phyloP scores from a whole-genome alignment of 495 filamentous ascomycete genomes.

The Penicillium lividum region DNA sequence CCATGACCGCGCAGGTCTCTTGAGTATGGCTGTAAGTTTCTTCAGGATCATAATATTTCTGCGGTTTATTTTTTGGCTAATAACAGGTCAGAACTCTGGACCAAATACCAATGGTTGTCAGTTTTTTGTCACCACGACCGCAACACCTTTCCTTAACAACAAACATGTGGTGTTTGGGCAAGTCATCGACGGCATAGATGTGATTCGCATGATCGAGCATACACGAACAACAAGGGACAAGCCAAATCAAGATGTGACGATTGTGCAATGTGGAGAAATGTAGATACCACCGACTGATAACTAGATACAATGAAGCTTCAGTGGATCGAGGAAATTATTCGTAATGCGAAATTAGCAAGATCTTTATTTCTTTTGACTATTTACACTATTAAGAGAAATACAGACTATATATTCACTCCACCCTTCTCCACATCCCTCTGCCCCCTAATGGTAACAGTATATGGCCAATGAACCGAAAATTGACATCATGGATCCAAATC shows the following conservation, averaged over 20 bases:
- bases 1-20: conserved; percentile 75
- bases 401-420: too few species aligned
- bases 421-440: too few species aligned
- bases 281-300: conserved; percentile 29
- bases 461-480: not conserved
- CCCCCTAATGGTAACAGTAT: not conserved
- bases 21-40: conserved; percentile 86
- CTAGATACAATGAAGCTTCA: not conserved
- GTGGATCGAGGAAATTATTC: not conserved
- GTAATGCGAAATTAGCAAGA: too few species aligned
- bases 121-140: conserved; percentile 92
- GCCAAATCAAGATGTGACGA: conserved; percentile 81
- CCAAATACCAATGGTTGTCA: conserved; percentile 94
- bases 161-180: conserved; percentile 97
- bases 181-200: conserved; percentile 87
- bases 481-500: conserved; percentile 1
- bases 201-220: conserved; percentile 85
- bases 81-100: conserved; percentile 72
- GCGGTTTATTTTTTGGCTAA: not conserved
- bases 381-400: too few species aligned
- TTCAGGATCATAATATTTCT: not conserved
- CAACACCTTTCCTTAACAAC: conserved; percentile 84
- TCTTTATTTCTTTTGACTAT: too few species aligned
- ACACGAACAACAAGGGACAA: conserved; percentile 79
- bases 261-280: conserved; percentile 90